Conservation (phyloP, 306 rosid species). For the Cucurbita moschata region DNA sequence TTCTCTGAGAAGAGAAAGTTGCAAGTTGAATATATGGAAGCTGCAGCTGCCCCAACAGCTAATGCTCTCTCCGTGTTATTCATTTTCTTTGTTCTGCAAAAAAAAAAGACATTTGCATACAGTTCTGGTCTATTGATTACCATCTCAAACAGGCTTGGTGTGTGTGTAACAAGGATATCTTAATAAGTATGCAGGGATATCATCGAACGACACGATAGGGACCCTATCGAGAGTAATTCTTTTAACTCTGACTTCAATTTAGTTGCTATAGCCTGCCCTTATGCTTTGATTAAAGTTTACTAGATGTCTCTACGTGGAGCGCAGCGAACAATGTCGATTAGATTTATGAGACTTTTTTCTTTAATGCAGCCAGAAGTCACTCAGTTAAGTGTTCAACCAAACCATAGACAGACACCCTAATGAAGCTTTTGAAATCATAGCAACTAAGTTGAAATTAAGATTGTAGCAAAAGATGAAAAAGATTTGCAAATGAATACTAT, state of each 20-base stretch:
- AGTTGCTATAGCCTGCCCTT: neutral
- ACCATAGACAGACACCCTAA: neutral
- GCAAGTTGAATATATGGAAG: constrained; percentile 91
- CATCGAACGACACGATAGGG: neutral
- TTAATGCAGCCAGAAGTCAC: neutral
- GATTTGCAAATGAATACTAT: neutral
- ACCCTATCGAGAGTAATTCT: neutral
- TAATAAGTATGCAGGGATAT: too few species aligned
- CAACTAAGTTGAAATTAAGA: neutral
- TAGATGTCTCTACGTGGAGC: neutral
- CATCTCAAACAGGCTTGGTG: neutral
- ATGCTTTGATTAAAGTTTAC: neutral
- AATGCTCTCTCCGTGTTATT: constrained; percentile 56
- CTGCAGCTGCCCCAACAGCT: constrained; percentile 89
- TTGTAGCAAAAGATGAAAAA: neutral
- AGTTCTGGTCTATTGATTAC: neutral
- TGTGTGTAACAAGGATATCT: neutral
- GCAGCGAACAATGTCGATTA: neutral
- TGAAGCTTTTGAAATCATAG: neutral
- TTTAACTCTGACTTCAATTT: neutral
- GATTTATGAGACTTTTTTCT: neutral
- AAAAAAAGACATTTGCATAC: neutral
- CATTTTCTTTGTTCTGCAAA: constrained; percentile 25
- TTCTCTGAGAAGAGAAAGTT: constrained; percentile 50
- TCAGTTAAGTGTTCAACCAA: neutral